Percentiles rank a stretch among this genome's conserved stretches.
Evolutionary conservation across 1,284 basidiomycete genomes (phyloP).

Genomic region (Fomitopsis schrenkii): DNA sequence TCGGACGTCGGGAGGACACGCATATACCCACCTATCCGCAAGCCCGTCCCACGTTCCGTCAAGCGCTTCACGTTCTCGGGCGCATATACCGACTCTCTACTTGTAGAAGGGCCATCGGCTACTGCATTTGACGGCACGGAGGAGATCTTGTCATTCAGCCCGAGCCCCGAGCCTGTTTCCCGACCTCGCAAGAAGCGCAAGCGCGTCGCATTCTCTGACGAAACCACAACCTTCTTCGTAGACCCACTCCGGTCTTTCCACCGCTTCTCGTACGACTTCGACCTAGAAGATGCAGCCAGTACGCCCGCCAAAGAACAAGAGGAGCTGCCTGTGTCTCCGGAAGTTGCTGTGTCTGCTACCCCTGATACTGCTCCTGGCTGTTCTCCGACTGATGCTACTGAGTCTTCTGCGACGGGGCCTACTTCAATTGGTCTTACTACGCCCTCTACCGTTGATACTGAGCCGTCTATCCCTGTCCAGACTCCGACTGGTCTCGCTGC

Average conservation of each 20-base stretch:
- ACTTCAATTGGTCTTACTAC: neutral
- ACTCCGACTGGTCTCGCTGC: neutral
- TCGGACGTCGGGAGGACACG: neutral
- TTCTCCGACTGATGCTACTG: no score
- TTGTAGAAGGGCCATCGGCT: neutral
- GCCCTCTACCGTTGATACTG: neutral
- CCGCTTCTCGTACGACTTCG: neutral
- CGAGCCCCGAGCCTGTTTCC: neutral
- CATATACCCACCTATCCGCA: neutral
- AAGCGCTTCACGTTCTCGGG: neutral
- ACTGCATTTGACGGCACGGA: neutral
- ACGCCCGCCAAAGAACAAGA: neutral
- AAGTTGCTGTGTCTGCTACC: neutral
- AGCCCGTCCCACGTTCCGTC: neutral
- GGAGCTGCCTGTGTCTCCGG: no score
- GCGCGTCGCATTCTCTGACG: neutral
- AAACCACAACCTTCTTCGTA: neutral
- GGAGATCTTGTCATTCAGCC: neutral
- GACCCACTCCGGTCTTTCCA: neutral
- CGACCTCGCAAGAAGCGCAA: slow-evolving; percentile 2
- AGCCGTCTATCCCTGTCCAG: neutral
- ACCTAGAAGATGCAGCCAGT: neutral
- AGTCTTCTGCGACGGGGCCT: no score
- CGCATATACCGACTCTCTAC: neutral
- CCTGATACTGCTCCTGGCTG: neutral